phyloP scores from a whole-genome alignment of 1,284 basidiomycete genomes.

The Porphyrellus sp. region DNA sequence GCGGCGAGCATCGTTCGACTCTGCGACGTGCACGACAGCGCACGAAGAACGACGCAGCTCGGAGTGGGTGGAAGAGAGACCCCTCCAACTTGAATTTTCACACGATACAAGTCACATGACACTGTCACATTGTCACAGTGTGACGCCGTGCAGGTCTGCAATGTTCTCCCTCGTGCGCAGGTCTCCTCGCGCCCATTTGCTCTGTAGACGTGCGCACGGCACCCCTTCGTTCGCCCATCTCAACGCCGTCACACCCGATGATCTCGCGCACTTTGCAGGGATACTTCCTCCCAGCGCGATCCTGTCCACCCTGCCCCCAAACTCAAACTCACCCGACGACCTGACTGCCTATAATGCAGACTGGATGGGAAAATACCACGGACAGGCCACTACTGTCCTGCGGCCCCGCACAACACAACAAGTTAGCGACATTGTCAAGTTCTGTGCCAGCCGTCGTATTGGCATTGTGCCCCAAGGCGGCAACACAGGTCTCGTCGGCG shows the following conservation, averaged over 20 bases:
- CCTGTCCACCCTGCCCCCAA: constrained; percentile 60
- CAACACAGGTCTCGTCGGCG: constrained; percentile 98
- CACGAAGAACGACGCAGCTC: neutral
- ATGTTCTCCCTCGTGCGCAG: constrained; percentile 4
- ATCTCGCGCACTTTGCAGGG: constrained; percentile 60
- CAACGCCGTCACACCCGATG: constrained; percentile 50
- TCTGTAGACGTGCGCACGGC: constrained; percentile 21
- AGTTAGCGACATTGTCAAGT: constrained; percentile 84
- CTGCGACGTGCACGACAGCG: neutral
- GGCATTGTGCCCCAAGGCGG: constrained; percentile 96
- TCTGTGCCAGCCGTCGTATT: constrained; percentile 77
- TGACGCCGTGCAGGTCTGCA: no score
- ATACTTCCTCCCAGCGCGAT: constrained; percentile 60
- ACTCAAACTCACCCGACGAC: constrained; percentile 55
- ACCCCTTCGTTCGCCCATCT: constrained; percentile 30
- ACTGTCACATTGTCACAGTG: neutral
- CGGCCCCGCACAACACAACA: constrained; percentile 87
- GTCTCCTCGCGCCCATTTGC: neutral
- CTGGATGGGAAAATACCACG: constrained; percentile 97
- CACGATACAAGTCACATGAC: constrained; percentile 18
- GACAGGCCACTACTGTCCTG: constrained; percentile 79
- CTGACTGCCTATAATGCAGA: constrained; percentile 85
- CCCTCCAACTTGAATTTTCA: constrained; percentile 8
- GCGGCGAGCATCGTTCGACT: neutral
- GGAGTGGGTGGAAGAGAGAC: neutral